Conservation (phyloP, 2,329 filamentous ascomycete species). For the Scleromitrula shiraiana region DNA sequence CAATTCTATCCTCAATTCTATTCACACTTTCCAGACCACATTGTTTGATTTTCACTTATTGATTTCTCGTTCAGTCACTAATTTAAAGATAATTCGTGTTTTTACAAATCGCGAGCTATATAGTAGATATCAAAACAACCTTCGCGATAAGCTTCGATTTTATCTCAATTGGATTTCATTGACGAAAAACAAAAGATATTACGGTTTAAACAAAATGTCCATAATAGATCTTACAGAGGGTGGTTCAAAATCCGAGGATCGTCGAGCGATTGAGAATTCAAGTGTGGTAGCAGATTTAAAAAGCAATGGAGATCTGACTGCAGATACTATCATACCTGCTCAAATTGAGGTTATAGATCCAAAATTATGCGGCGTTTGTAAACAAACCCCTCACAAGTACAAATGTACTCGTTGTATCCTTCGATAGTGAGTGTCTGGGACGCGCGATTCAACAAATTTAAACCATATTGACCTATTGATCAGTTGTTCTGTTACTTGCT, state of each 20-base stretch:
- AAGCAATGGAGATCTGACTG: not conserved
- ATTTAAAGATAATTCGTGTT: too few species aligned
- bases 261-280: not conserved
- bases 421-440: constrained; percentile 43
- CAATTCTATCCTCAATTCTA: too few species aligned
- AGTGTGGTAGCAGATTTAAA: not conserved
- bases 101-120: too few species aligned
- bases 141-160: too few species aligned
- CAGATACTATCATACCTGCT: too few species aligned
- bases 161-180: not conserved
- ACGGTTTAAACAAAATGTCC: not conserved
- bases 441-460: not conserved
- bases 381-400: constrained; percentile 46
- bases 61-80: too few species aligned
- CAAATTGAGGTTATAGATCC: not conserved
- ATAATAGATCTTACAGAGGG: not conserved
- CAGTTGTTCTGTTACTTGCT: constrained; percentile 54
- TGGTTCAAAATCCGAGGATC: not conserved
- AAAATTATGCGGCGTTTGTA: constrained; percentile 44
- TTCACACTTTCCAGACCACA: too few species aligned
- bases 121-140: too few species aligned
- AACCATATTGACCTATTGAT: not conserved
- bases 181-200: not conserved
- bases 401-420: constrained; percentile 53
- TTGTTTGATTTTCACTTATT: too few species aligned